These are phyloP conservation scores for Tulasnella calospora DNA, from an alignment of 768 basidiomycete species.

Conservation along the genomic window DNA sequence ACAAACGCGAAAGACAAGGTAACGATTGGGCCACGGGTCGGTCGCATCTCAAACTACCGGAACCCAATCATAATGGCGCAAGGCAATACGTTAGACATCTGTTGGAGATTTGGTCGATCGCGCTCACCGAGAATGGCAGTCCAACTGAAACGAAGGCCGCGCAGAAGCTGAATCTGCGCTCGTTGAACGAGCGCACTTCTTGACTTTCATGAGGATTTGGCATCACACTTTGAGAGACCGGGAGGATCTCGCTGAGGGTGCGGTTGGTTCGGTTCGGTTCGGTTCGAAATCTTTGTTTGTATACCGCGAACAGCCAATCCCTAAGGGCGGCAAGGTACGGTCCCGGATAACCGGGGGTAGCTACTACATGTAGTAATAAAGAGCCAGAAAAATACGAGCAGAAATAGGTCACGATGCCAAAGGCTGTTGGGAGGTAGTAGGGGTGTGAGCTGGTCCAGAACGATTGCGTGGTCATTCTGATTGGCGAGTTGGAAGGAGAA, in stretches of 20 bases:
- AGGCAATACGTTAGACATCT: neutral
- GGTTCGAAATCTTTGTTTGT: too few relatives aligned
- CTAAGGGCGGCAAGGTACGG: too few relatives aligned
- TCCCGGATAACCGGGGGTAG: too few relatives aligned
- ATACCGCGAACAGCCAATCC: too few relatives aligned
- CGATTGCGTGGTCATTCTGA: too few relatives aligned
- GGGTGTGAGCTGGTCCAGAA: too few relatives aligned
- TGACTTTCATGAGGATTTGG: conserved; percentile 68
- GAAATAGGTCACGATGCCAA: too few relatives aligned
- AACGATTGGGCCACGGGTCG: conserved; percentile 62
- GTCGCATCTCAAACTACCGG: conserved; percentile 66
- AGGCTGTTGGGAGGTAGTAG: too few relatives aligned
- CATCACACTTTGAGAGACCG: conserved; percentile 72
- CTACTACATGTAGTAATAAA: too few relatives aligned
- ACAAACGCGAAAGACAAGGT: conserved; percentile 70
- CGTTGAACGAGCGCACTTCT: conserved; percentile 63
- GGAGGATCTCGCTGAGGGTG: conserved; percentile 58
- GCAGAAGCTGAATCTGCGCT: conserved; percentile 72
- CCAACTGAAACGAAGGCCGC: conserved; percentile 82
- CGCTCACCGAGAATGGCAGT: conserved; percentile 61
- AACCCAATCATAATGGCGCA: conserved; percentile 47
- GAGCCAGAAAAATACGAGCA: too few relatives aligned
- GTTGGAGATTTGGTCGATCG: neutral
- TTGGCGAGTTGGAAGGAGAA: too few relatives aligned
- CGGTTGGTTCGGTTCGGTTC: too few relatives aligned